Base-by-base conservation (phyloP, 1,284 basidiomycete species). In the Ceratobasidium papillatum region DNA sequence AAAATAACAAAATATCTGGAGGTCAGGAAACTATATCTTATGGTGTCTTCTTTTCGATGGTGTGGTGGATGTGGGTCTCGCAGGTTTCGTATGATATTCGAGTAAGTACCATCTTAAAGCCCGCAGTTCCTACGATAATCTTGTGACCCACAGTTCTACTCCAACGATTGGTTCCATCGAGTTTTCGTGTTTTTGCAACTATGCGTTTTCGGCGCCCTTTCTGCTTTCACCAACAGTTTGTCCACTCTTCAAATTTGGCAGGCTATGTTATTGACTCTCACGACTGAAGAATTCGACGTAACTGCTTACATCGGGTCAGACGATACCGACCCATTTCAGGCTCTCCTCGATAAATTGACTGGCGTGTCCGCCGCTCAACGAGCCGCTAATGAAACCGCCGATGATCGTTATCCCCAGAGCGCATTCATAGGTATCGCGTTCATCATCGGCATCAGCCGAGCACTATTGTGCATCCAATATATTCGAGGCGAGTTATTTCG, bases 121-220 rank as follows among this genome's bases (percentile, higher is more conserved):
- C 12, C 7, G 36, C 4, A 61, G 25, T 36, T 12, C 5, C 5
- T 22, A 8, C n/a, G 30, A 2, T 69, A 5, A 58, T n/a, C 11
- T 22, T 17, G 2, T 36, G 22, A 17, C 38, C 51, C 11, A 51
- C 22, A 75, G 51, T 75, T 69, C 41, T 75, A 75, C 32, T 69
- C 66, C 19, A 75, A 75, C 74, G 74, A 75, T n/a, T 75, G 74
- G 74, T 75, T 66, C 56, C 74, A 75, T 34, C 64, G 74, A 8
- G 9, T 61, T 25, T 62, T 75, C 43, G 64, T 75, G 47, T 63
- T 69, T 30, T 45, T 69, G 14, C 74, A 75, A 30, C 51, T 75
- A 17, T 68, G 74, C 22, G 36, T 52, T 11, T 75, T 69, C 32
- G 74, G 65, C 19, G 43, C 61, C 8, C 51, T 75, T 9, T 54